Conservation (phyloP, 2,329 filamentous ascomycete genomes). For the Plenodomus tracheiphilus region DNA sequence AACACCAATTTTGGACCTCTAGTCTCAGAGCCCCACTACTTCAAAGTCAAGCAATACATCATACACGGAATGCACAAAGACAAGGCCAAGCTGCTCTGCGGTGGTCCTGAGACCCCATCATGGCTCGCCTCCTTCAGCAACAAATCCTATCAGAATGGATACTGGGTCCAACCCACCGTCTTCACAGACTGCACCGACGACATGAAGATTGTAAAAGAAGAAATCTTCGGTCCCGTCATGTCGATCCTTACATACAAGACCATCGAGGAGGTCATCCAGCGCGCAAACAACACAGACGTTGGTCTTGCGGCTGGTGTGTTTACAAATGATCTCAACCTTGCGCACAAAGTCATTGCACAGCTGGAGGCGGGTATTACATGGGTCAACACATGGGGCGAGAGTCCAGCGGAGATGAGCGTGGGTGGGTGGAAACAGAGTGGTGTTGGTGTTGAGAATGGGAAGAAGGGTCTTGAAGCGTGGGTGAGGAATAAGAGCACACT, state of each 20-base stretch:
- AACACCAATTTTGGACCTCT: conserved; percentile 83
- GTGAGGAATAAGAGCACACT: conserved; percentile 85
- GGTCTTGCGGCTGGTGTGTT: conserved; percentile 86
- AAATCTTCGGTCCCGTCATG: conserved; percentile 90
- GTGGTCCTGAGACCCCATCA: conserved; percentile 64
- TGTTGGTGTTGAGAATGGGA: conserved; percentile 83
- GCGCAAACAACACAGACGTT: conserved; percentile 76
- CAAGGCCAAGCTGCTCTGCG: conserved; percentile 72
- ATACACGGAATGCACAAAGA: conserved; percentile 73
- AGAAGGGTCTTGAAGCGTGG: conserved; percentile 78
- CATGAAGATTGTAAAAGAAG: conserved; percentile 79
- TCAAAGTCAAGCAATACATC: conserved; percentile 81
- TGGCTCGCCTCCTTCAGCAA: conserved; percentile 50
- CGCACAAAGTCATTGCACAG: conserved; percentile 70
- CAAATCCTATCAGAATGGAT: conserved; percentile 60
- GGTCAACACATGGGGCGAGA: conserved; percentile 94
- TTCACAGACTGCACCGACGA: conserved; percentile 83
- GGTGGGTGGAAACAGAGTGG: conserved; percentile 93
- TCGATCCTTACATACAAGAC: conserved; percentile 74
- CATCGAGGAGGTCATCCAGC: conserved; percentile 68
- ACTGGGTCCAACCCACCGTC: conserved; percentile 81
- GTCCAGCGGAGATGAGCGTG: conserved; percentile 87
- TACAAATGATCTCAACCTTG: conserved; percentile 72
- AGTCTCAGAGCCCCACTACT: conserved; percentile 71
- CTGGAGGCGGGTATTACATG: conserved; percentile 86